phyloP scores from a whole-genome alignment of 257 asterid species.

The Echium plantagineum region DNA sequence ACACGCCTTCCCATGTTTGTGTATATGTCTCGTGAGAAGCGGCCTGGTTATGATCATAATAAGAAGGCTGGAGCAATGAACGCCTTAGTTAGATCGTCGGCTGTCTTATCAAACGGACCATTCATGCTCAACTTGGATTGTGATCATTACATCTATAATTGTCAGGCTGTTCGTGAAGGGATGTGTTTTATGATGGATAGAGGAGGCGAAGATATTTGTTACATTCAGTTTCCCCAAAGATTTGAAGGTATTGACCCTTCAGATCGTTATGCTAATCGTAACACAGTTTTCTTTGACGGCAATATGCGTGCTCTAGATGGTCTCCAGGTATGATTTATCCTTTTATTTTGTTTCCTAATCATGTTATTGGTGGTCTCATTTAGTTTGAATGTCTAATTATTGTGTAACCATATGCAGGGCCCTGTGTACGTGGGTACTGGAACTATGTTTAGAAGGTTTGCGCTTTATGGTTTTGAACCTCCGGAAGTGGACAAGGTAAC shows the following conservation, averaged over 20 bases:
- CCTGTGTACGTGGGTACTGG: slow-evolving; percentile 37
- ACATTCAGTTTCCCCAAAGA: slow-evolving; percentile 34
- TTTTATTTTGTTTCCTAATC: neutral
- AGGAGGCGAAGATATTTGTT: slow-evolving; percentile 36
- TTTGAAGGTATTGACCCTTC: slow-evolving; percentile 43
- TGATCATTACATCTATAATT: slow-evolving; percentile 25
- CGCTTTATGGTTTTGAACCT: slow-evolving; percentile 35
- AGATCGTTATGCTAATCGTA: slow-evolving; percentile 36
- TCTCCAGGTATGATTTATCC: slow-evolving; percentile 16
- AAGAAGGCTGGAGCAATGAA: slow-evolving; percentile 42
- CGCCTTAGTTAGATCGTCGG: slow-evolving; percentile 28
- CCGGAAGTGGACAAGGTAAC: slow-evolving; percentile 9
- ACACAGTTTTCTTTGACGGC: slow-evolving; percentile 32
- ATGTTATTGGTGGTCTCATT: neutral
- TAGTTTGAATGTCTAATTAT: too few species aligned
- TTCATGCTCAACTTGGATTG: slow-evolving; percentile 35
- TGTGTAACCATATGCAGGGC: slow-evolving; percentile 12
- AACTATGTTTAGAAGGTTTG: slow-evolving; percentile 29
- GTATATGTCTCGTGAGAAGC: slow-evolving; percentile 32
- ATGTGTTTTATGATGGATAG: slow-evolving; percentile 45
- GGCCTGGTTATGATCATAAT: slow-evolving; percentile 33
- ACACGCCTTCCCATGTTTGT: slow-evolving; percentile 35
- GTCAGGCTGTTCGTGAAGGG: slow-evolving; percentile 30
- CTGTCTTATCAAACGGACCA: slow-evolving; percentile 30
- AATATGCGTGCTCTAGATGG: slow-evolving; percentile 42